Conservation (phyloP, 495 filamentous ascomycete species). For the Penicillium angulare region DNA sequence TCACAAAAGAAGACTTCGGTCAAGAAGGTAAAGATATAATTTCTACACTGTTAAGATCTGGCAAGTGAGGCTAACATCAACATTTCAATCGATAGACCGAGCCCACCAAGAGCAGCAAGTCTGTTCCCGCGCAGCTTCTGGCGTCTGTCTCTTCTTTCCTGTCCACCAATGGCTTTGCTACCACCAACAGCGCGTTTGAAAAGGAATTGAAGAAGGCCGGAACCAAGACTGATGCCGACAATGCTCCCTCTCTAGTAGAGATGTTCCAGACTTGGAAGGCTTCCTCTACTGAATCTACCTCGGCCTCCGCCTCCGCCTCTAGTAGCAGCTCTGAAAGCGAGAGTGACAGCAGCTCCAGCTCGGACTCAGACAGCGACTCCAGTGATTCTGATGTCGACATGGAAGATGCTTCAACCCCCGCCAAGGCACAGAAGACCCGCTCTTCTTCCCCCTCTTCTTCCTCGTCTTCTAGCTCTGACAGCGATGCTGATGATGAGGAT, state of each 20-base stretch:
- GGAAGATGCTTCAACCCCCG: slow-evolving; percentile 46
- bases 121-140: slow-evolving; percentile 55
- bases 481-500: slow-evolving; percentile 61
- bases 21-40: slow-evolving; percentile 34
- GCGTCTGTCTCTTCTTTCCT: slow-evolving; percentile 67
- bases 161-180: slow-evolving; percentile 59
- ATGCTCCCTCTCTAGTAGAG: slow-evolving; percentile 43
- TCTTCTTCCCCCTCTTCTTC: slow-evolving; percentile 47
- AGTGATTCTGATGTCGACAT: slow-evolving; percentile 58
- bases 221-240: slow-evolving; percentile 33
- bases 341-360: slow-evolving; percentile 11
- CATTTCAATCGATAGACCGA: slow-evolving; percentile 12
- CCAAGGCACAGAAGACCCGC: slow-evolving; percentile 17
- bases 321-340: slow-evolving; percentile 21
- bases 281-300: slow-evolving; percentile 9
- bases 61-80: slow-evolving; percentile 11
- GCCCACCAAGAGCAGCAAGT: slow-evolving; percentile 13
- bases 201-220: slow-evolving; percentile 46
- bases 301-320: slow-evolving; percentile 7
- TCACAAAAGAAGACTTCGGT: slow-evolving; percentile 30
- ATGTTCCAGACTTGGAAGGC: slow-evolving; percentile 50
- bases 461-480: slow-evolving; percentile 55
- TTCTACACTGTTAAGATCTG: not conserved
- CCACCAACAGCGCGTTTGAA: slow-evolving; percentile 56
- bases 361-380: slow-evolving; percentile 31